Evolutionary conservation across 108 stramenopile species (phyloP).

Genomic region (Cyclotella sp.): DNA sequence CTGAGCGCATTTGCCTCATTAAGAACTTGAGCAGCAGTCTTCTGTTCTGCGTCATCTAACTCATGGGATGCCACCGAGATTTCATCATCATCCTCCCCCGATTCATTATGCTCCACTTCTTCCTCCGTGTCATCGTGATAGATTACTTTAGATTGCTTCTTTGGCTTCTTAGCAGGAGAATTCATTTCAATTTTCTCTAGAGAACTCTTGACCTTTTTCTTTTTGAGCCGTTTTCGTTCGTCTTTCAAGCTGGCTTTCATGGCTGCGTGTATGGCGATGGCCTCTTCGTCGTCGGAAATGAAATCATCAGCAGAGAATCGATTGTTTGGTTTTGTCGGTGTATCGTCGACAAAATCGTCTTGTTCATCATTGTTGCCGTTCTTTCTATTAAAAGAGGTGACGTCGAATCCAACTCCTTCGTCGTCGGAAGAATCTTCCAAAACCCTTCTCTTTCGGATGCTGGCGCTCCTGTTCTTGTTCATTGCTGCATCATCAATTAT

Average conservation of each 20-base stretch:
- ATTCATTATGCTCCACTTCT: slow-evolving; percentile 53
- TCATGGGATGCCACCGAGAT: slow-evolving; percentile 23
- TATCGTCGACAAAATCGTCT: neutral
- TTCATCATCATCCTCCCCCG: slow-evolving; percentile 60
- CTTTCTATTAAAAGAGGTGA: neutral
- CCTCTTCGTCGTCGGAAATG: slow-evolving; percentile 53
- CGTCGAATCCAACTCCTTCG: neutral
- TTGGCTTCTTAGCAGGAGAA: slow-evolving; percentile 19
- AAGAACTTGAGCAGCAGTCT: slow-evolving; percentile 65
- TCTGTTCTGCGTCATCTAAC: slow-evolving; percentile 59
- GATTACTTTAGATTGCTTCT: slow-evolving; percentile 22
- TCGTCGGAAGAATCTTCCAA: slow-evolving; percentile 22
- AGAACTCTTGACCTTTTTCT: slow-evolving; percentile 32
- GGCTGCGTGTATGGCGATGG: slow-evolving; percentile 39
- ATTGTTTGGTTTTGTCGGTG: slow-evolving; percentile 9
- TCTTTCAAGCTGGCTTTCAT: slow-evolving; percentile 52
- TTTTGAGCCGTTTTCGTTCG: slow-evolving; percentile 38
- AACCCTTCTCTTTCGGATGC: slow-evolving; percentile 9
- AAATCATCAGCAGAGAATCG: slow-evolving; percentile 15
- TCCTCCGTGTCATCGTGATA: slow-evolving; percentile 50
- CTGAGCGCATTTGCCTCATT: slow-evolving; percentile 73
- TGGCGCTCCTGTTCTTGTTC: neutral
- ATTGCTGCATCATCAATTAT: neutral
- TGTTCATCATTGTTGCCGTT: slow-evolving; percentile 7
- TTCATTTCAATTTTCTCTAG: slow-evolving; percentile 7